phyloP scores from a whole-genome alignment of 257 asterid species.

The Solanum phureja region DNA sequence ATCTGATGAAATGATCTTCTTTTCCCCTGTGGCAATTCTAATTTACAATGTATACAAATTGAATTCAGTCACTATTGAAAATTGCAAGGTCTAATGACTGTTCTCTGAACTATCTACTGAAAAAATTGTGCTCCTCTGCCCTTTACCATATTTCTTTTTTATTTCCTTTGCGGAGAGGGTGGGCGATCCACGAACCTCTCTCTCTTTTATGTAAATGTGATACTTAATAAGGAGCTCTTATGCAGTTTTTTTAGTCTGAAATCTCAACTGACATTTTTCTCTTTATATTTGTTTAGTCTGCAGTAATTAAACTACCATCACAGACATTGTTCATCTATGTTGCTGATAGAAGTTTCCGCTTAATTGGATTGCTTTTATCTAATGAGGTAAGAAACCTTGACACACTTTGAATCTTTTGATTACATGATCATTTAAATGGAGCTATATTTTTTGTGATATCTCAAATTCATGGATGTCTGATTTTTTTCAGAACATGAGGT shows the following conservation, averaged over 20 bases:
- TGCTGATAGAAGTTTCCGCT: slow-evolving; percentile 65
- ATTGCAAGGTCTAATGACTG: background rate
- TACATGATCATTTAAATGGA: background rate
- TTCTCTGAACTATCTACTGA: background rate
- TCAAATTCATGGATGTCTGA: background rate
- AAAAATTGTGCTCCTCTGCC: background rate
- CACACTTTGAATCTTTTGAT: background rate
- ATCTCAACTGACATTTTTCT: background rate
- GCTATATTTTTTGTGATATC: background rate
- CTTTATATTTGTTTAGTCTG: slow-evolving; percentile 43
- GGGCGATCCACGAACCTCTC: background rate
- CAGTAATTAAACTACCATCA: slow-evolving; percentile 86
- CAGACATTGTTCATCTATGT: slow-evolving; percentile 77
- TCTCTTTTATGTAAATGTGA: background rate
- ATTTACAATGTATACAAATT: background rate
- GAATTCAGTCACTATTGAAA: background rate
- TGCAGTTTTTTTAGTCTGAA: background rate
- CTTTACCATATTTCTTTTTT: background rate
- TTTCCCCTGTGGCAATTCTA: background rate
- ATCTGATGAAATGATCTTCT: background rate
- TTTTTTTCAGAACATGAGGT: slow-evolving; percentile 32
- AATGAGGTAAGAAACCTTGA: slow-evolving; percentile 41
- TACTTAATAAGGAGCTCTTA: background rate
- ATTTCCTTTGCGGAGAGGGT: background rate
- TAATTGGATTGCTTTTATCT: slow-evolving; percentile 91